Percentiles rank a stretch among this genome's conserved stretches.
Conservation (phyloP, 2,329 filamentous ascomycete genomes). For the Akanthomyces lecanii region DNA sequence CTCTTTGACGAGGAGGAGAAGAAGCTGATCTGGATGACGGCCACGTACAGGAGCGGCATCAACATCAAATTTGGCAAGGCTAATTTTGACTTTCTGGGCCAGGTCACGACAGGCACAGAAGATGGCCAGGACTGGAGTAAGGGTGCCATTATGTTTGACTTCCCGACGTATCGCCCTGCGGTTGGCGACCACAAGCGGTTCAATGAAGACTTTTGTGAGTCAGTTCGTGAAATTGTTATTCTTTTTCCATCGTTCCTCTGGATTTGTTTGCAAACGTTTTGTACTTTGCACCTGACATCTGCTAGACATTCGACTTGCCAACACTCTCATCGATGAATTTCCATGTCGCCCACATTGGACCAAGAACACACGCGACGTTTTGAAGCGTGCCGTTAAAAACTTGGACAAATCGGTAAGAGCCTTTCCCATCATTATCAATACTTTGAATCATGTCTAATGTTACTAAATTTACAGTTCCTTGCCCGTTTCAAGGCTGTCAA, state of each 20-base stretch:
- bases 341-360: constrained; percentile 51
- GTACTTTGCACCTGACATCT: constrained; percentile 23
- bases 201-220: constrained; percentile 46
- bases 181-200: constrained; percentile 43
- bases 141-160: constrained; percentile 52
- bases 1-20: constrained; percentile 44
- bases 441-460: background rate
- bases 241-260: background rate
- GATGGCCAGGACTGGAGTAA: constrained; percentile 46
- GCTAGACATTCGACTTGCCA: background rate
- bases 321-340: constrained; percentile 44
- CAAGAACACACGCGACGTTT: constrained; percentile 48
- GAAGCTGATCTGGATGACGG: constrained; percentile 43
- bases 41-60: constrained; percentile 48
- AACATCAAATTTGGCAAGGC: constrained; percentile 50
- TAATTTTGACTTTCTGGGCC: constrained; percentile 46
- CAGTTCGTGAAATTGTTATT: too few relatives aligned
- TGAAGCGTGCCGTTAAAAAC: constrained; percentile 41
- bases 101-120: constrained; percentile 44
- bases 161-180: constrained; percentile 43
- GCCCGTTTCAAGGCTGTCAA: constrained; percentile 45
- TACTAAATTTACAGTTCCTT: constrained; percentile 29
- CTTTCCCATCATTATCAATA: background rate
- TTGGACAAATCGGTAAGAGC: constrained; percentile 39
- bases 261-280: constrained; percentile 30